These are phyloP conservation scores for Arthrobotrys conoides DNA, from an alignment of 2,329 filamentous ascomycete genomes.

Conservation along the genomic window DNA sequence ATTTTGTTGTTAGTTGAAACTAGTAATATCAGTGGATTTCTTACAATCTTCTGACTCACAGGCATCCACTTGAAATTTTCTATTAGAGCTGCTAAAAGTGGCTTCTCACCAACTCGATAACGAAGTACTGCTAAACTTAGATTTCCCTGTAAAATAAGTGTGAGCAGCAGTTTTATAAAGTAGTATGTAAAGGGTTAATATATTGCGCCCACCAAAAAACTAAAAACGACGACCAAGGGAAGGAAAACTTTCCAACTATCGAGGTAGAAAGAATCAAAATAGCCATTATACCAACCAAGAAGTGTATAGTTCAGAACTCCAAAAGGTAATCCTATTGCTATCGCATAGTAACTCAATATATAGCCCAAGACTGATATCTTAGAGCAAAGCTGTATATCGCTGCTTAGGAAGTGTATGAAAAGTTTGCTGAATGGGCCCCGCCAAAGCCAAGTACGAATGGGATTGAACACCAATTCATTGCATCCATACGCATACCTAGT, in stretches of 20 bases:
- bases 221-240: slow-evolving; percentile 76
- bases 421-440: slow-evolving; percentile 77
- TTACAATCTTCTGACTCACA: background rate
- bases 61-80: slow-evolving; percentile 75
- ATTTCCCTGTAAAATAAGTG: slow-evolving; percentile 58
- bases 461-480: slow-evolving; percentile 79
- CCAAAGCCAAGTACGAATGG: slow-evolving; percentile 74
- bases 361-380: slow-evolving; percentile 81
- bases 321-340: slow-evolving; percentile 28
- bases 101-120: slow-evolving; percentile 66
- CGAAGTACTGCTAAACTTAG: slow-evolving; percentile 10
- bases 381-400: slow-evolving; percentile 75
- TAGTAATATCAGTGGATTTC: background rate
- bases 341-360: slow-evolving; percentile 73
- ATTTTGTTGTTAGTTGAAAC: background rate
- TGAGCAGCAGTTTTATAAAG: slow-evolving; percentile 75
- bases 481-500: slow-evolving; percentile 69
- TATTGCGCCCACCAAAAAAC: slow-evolving; percentile 68
- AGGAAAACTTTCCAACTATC: slow-evolving; percentile 77
- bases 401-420: slow-evolving; percentile 74
- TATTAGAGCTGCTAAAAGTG: slow-evolving; percentile 70
- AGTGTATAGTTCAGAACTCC: slow-evolving; percentile 32
- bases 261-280: slow-evolving; percentile 73
- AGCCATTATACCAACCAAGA: slow-evolving; percentile 33
- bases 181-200: slow-evolving; percentile 70